Evolutionary conservation across 73 alveolate species (phyloP).

Genomic region (Chromera velia): DNA sequence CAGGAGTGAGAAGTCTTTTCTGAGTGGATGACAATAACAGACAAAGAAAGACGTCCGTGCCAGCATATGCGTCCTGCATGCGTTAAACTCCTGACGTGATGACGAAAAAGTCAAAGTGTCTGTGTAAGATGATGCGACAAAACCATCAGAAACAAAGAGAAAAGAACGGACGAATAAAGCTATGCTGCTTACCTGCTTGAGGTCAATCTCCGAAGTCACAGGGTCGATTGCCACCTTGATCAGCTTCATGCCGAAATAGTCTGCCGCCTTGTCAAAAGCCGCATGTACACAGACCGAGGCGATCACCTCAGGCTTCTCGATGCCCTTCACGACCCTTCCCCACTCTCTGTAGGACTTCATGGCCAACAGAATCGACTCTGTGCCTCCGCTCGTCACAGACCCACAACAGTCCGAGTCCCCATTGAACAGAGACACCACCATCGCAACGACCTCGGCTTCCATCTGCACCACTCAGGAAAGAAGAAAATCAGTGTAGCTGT

Average conservation of each 20-base stretch:
- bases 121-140: too few species aligned
- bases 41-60: too few species aligned
- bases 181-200: too few species aligned
- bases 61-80: too few species aligned
- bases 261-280: constrained; percentile 87
- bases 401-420: constrained; percentile 83
- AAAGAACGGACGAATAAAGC: too few species aligned
- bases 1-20: too few species aligned
- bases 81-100: too few species aligned
- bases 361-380: constrained; percentile 82
- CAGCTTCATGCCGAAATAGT: constrained; percentile 62
- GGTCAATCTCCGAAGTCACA: too few species aligned
- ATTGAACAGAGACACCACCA: constrained; percentile 81
- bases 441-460: constrained; percentile 62
- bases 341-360: constrained; percentile 75
- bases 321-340: constrained; percentile 44
- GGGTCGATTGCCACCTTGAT: constrained; percentile 70
- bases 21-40: too few species aligned
- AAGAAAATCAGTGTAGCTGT: too few species aligned
- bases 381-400: constrained; percentile 62
- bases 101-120: too few species aligned
- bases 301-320: constrained; percentile 48
- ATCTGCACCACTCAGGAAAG: constrained; percentile 32
- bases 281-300: constrained; percentile 86
- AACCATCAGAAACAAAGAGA: too few species aligned